A percentile compares a stretch with the other conserved stretches of the same genome.
phyloP scores from a whole-genome alignment of 805 yeast genomes.

The Saturnispora galanensis region DNA sequence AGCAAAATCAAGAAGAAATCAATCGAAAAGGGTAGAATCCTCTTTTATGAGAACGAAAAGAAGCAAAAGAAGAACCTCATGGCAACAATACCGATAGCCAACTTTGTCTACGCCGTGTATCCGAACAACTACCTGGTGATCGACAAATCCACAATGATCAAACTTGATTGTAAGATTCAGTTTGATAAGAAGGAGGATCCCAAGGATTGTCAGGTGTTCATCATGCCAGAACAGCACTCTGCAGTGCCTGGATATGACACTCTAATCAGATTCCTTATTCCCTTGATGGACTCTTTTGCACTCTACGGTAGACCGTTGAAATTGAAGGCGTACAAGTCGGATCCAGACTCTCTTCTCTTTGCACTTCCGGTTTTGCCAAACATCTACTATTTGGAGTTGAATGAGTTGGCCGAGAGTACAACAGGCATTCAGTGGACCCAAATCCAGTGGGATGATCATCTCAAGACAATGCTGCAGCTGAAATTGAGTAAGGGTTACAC shows the following conservation, averaged over 20 bases:
- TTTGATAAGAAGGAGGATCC: conserved; percentile 44
- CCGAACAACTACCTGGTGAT: conserved; percentile 77
- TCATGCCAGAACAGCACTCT: conserved; percentile 79
- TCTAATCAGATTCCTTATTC: conserved; percentile 69
- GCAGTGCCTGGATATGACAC: conserved; percentile 80
- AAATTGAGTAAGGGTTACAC: conserved; percentile 54
- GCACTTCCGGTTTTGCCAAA: conserved; percentile 78
- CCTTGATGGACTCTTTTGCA: conserved; percentile 64
- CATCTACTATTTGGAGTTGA: conserved; percentile 58
- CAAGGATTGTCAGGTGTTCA: conserved; percentile 53
- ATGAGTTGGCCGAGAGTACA: conserved; percentile 37
- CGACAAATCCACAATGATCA: conserved; percentile 80
- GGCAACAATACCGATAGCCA: conserved; percentile 67
- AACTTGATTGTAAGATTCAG: conserved; percentile 72
- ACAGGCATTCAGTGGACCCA: conserved; percentile 38
- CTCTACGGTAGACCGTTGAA: conserved; percentile 76
- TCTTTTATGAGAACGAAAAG: conserved; percentile 78
- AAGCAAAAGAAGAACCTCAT: conserved; percentile 61
- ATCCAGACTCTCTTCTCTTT: conserved; percentile 57
- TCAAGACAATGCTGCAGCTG: conserved; percentile 44
- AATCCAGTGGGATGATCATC: conserved; percentile 48
- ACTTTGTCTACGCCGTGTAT: conserved; percentile 79
- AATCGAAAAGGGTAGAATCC: conserved; percentile 52
- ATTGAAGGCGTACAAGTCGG: conserved; percentile 62
- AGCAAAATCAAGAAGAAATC: conserved; percentile 39